phyloP scores from a whole-genome alignment of 2,329 filamentous ascomycete species.

The Penicillium sp. region DNA sequence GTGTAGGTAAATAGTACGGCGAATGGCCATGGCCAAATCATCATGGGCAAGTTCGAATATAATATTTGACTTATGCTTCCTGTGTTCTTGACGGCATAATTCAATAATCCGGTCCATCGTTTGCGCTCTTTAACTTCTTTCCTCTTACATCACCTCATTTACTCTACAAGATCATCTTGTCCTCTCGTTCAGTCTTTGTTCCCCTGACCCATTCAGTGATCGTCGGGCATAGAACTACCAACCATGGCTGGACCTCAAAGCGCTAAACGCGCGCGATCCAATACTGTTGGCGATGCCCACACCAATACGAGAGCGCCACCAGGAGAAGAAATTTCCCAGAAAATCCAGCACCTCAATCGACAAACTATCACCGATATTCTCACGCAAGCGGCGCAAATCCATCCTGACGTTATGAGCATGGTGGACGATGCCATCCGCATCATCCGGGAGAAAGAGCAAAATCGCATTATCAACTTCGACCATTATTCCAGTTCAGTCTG shows the following conservation, averaged over 20 bases:
- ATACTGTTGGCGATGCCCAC: background rate
- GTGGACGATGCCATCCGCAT: background rate
- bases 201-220: background rate
- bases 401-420: background rate
- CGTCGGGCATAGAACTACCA: background rate
- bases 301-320: background rate
- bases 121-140: background rate
- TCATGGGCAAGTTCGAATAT: background rate
- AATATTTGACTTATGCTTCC: background rate
- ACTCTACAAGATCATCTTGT: background rate
- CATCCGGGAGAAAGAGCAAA: background rate
- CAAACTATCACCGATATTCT: background rate
- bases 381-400: background rate
- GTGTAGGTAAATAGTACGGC: background rate
- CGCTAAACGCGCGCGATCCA: background rate
- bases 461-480: background rate
- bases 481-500: slow-evolving; percentile 1
- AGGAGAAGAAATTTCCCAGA: background rate
- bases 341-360: background rate
- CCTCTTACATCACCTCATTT: background rate
- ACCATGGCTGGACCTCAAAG: background rate
- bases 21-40: background rate
- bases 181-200: background rate
- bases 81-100: background rate
- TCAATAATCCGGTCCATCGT: background rate